Conservation (phyloP, 345 rosid genomes). For the Murraya koenigii region DNA sequence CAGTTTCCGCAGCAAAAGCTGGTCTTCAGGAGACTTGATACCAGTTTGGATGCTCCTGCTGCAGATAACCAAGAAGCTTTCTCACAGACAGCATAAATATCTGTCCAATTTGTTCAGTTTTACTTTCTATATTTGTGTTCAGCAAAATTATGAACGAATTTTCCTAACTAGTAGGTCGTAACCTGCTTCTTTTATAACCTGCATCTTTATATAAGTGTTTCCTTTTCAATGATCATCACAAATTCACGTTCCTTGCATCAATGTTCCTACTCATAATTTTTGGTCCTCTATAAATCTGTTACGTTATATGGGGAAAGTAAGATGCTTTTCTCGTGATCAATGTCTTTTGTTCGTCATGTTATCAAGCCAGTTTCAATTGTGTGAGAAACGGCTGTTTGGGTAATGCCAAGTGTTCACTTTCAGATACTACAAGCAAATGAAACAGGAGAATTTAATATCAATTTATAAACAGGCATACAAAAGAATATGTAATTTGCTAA, state of each 20-base stretch:
- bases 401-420: no score
- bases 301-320: no score
- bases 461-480: background rate
- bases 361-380: background rate
- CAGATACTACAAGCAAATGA: background rate
- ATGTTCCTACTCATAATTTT: background rate
- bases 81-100: constrained; percentile 22
- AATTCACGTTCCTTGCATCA: background rate
- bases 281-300: background rate
- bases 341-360: no score
- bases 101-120: constrained; percentile 3
- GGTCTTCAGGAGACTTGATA: constrained; percentile 49
- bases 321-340: no score
- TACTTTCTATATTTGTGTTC: background rate
- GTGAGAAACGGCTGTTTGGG: background rate
- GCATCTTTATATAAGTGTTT: no score
- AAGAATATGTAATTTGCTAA: background rate
- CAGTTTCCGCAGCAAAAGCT: constrained; percentile 87
- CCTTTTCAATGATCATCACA: background rate
- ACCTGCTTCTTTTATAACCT: no score
- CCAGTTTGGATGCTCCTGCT: constrained; percentile 23
- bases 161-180: background rate
- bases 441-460: background rate
- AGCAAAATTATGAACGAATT: background rate
- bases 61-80: constrained; percentile 39